Evolutionary conservation across 2,329 filamentous ascomycete species (phyloP).

Genomic region (Colletotrichum australisinense): DNA sequence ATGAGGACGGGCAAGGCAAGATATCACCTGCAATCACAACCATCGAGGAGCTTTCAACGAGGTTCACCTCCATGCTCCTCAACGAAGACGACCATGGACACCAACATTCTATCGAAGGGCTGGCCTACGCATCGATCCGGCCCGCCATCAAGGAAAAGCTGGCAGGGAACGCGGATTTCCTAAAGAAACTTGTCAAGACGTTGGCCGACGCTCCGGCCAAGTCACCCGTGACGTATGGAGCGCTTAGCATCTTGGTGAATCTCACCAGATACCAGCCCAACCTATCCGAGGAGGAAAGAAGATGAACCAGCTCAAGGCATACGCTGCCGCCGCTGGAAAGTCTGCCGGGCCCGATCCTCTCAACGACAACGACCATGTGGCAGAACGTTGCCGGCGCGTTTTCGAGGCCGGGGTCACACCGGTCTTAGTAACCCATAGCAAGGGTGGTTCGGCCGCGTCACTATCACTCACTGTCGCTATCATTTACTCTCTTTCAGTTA

Average conservation of each 20-base stretch:
- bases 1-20: conserved; percentile 54
- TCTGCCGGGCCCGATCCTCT: conserved; percentile 72
- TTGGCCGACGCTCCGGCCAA: conserved; percentile 69
- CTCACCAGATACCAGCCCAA: conserved; percentile 83
- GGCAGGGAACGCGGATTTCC: conserved; percentile 73
- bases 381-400: conserved; percentile 79
- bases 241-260: conserved; percentile 86
- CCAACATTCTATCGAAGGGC: conserved; percentile 84
- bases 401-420: conserved; percentile 84
- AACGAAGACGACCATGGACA: conserved; percentile 66
- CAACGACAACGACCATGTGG: conserved; percentile 81
- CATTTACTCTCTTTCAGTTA: conserved; percentile 80
- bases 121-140: conserved; percentile 91
- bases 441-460: conserved; percentile 76
- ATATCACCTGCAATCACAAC: conserved; percentile 67
- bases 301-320: conserved; percentile 91
- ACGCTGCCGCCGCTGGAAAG: conserved; percentile 85
- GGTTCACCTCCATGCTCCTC: conserved; percentile 75
- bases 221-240: conserved; percentile 84
- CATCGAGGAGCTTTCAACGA: conserved; percentile 73
- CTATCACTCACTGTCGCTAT: conserved; percentile 81
- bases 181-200: conserved; percentile 76
- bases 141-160: conserved; percentile 87
- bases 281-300: conserved; percentile 92
- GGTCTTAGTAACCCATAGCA: conserved; percentile 80